These are phyloP conservation scores for Nissolia schottii DNA, from an alignment of 306 rosid species.

Conservation along the genomic window DNA sequence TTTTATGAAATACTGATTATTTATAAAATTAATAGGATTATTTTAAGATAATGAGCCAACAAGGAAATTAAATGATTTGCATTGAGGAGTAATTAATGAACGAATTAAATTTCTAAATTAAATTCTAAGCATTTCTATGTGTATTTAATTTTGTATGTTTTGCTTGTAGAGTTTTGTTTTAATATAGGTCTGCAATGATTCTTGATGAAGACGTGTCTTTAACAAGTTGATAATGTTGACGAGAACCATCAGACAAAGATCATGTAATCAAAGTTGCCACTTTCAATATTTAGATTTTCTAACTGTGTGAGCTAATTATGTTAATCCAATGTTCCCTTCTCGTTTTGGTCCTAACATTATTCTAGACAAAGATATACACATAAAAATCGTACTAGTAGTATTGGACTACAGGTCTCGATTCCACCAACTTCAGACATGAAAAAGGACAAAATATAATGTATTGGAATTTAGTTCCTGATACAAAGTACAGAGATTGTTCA, in stretches of 20 bases:
- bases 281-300: not conserved
- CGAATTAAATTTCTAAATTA: too few relatives aligned
- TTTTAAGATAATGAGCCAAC: too few relatives aligned
- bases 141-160: not conserved
- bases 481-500: conserved; percentile 6
- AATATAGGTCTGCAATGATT: not conserved
- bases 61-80: too few relatives aligned
- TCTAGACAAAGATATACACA: not conserved
- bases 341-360: not conserved
- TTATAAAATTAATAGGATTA: too few relatives aligned
- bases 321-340: not conserved
- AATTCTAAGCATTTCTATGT: not conserved
- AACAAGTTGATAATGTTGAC: not conserved
- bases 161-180: not conserved
- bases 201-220: not conserved
- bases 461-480: conserved; percentile 26
- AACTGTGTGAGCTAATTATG: not conserved
- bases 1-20: too few relatives aligned
- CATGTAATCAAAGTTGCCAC: not conserved
- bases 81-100: too few relatives aligned
- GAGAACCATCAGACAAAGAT: not conserved
- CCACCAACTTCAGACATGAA: conserved; percentile 24
- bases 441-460: not conserved
- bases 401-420: too few relatives aligned
- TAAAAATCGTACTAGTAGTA: not conserved